Evolutionary conservation across 352 stramenopile species (phyloP), one percentile per base, ranked within the genome.

Genomic region (Blastocystis sp.): DNA sequence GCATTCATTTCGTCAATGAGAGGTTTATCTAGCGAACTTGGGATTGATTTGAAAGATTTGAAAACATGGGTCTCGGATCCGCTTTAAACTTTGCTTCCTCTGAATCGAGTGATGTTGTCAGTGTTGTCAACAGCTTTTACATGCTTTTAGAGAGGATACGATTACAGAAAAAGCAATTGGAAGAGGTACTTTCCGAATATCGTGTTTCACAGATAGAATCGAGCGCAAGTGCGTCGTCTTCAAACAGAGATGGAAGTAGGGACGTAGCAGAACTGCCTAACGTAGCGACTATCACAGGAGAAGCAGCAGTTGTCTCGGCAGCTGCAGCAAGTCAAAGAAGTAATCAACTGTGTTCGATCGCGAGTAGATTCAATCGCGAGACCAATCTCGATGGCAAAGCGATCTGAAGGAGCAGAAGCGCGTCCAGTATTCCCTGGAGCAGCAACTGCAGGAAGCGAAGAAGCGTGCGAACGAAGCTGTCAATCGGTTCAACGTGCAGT

Each of bases 1-100:
- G 73, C 26, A 84, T 84, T 20, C 45, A 53, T 4, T 84, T 84
- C 47, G 50, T 84, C 4, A 84, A 84, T 84, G 73, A 84, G 53
- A 50, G 73, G 73, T 84, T 45, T 64, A 15, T 84, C 29, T 39
- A 23, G 18, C 18, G 0, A 3, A 5, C 26, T 53, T 53, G 9
- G 1, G 15, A 0, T 50, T 0, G 23, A 26, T 15, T 84, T 8
- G 20, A 41, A 43, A 84, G 73, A 47, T 37, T 84, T 6, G 23
- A 84, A 45, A 34, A 20, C 1, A 23, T 84, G 39, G 73, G 73
- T 66, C n/a, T 84, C 34, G 73, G 53, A 54, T 54, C 54, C 9
- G 29, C 7, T 18, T 34, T 84, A 18, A 39, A 66, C 29, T 84
- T 84, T 45, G 43, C 64, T 45, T 53, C 20, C 56, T 37, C 13